Evolutionary conservation across 345 rosid species (phyloP).

Genomic region (Erysimum cheiranthoides): DNA sequence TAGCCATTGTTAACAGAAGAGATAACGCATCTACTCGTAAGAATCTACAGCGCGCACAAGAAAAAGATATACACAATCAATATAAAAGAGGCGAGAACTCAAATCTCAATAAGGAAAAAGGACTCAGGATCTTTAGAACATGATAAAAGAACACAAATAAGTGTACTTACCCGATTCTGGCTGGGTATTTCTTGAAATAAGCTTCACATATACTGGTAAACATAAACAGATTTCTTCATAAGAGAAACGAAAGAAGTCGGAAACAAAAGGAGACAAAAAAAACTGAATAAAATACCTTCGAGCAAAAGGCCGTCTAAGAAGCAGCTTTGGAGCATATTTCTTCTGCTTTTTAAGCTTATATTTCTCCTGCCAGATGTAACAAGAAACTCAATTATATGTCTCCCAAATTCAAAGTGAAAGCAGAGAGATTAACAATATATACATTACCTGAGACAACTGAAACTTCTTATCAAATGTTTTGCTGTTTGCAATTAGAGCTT

Average conservation of each 20-base stretch:
- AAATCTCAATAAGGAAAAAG: background rate
- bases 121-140: background rate
- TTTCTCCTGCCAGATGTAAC: constrained; percentile 65
- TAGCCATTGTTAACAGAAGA: constrained; percentile 85
- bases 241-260: background rate
- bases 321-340: constrained; percentile 90
- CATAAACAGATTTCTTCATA: constrained; percentile 29
- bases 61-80: constrained; percentile 9
- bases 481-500: constrained; percentile 91
- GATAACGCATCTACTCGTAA: constrained; percentile 83
- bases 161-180: constrained; percentile 73
- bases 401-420: constrained; percentile 8
- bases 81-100: background rate
- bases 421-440: constrained; percentile 10
- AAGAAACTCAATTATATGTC: background rate
- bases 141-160: constrained; percentile 1
- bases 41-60: constrained; percentile 54
- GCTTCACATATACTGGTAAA: constrained; percentile 89
- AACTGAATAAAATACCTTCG: constrained; percentile 55
- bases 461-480: constrained; percentile 90
- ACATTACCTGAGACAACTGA: constrained; percentile 72
- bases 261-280: constrained; percentile 2
- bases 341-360: constrained; percentile 89
- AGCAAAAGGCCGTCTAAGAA: constrained; percentile 79
- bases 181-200: constrained; percentile 83